These are phyloP conservation scores for Pisolithus marmoratus DNA, from an alignment of 768 basidiomycete genomes.

Conservation along the genomic window DNA sequence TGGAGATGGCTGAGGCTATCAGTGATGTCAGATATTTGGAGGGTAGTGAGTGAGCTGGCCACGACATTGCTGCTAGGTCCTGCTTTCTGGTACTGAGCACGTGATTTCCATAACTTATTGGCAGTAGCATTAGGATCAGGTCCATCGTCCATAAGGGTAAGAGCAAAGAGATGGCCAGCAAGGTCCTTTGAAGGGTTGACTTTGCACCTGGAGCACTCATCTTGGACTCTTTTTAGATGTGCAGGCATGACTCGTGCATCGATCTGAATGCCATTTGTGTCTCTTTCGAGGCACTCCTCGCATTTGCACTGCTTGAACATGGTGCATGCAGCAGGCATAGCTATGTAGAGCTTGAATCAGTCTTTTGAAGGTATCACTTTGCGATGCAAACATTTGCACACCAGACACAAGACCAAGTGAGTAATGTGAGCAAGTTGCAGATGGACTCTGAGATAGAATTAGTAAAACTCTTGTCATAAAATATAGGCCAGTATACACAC, in stretches of 20 bases:
- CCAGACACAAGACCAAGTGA: too few relatives aligned
- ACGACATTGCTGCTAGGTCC: neutral
- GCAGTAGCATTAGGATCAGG: neutral
- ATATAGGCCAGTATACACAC: too few relatives aligned
- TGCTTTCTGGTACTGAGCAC: neutral
- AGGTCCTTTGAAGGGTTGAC: neutral
- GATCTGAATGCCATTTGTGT: constrained; percentile 2
- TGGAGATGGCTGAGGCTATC: neutral
- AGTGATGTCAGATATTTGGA: neutral
- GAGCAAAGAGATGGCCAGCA: constrained; percentile 1
- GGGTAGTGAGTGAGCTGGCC: neutral
- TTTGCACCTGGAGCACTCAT: neutral
- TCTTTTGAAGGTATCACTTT: too few relatives aligned
- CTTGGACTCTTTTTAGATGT: neutral
- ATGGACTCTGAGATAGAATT: too few relatives aligned
- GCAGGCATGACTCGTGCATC: constrained; percentile 1
- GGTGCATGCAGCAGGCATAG: neutral
- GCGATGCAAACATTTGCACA: too few relatives aligned
- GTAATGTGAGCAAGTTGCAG: too few relatives aligned
- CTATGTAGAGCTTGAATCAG: too few relatives aligned
- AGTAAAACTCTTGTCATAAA: too few relatives aligned
- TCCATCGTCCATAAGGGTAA: neutral
- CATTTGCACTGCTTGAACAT: constrained; percentile 4
- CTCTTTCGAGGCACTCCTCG: neutral
- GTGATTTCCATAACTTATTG: neutral